phyloP scores from a whole-genome alignment of 768 basidiomycete species.

The Fistulinella prunicolor region DNA sequence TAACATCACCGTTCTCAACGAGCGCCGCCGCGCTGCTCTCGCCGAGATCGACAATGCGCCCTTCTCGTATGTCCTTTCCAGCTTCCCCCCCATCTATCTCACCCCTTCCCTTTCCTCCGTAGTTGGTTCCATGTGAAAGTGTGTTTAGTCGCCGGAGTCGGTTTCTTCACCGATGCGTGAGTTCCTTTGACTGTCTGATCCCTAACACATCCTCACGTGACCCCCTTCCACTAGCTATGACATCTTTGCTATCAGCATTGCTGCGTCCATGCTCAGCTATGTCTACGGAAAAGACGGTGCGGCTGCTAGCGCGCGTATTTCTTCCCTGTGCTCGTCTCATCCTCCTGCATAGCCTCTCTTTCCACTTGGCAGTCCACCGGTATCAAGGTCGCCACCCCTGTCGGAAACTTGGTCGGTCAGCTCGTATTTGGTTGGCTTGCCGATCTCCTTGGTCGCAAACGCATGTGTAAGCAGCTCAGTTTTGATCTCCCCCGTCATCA shows the following conservation, averaged over 20 bases:
- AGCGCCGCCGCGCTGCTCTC: constrained; percentile 76
- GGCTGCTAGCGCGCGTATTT: background rate
- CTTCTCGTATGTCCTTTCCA: constrained; percentile 61
- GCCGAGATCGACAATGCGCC: constrained; percentile 84
- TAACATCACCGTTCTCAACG: constrained; percentile 49
- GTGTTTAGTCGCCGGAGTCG: constrained; percentile 68
- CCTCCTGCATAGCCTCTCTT: constrained; percentile 23
- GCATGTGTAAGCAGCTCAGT: constrained; percentile 60
- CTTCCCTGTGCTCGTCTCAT: background rate
- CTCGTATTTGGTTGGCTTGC: constrained; percentile 80
- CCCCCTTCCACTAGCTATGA: constrained; percentile 46
- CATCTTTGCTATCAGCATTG: constrained; percentile 89
- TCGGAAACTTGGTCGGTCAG: constrained; percentile 75
- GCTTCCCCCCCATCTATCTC: background rate
- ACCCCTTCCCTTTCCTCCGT: background rate
- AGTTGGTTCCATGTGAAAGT: constrained; percentile 88
- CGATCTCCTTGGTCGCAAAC: constrained; percentile 71
- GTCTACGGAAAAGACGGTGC: constrained; percentile 53
- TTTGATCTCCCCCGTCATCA: background rate
- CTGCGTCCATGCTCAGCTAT: constrained; percentile 77
- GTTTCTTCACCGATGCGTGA: constrained; percentile 88
- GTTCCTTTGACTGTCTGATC: constrained; percentile 21
- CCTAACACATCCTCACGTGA: background rate
- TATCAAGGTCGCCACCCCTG: constrained; percentile 72
- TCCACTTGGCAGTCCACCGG: constrained; percentile 66